Conservation (phyloP, 2,329 filamentous ascomycete genomes). For the Incumbomyces delicatus region DNA sequence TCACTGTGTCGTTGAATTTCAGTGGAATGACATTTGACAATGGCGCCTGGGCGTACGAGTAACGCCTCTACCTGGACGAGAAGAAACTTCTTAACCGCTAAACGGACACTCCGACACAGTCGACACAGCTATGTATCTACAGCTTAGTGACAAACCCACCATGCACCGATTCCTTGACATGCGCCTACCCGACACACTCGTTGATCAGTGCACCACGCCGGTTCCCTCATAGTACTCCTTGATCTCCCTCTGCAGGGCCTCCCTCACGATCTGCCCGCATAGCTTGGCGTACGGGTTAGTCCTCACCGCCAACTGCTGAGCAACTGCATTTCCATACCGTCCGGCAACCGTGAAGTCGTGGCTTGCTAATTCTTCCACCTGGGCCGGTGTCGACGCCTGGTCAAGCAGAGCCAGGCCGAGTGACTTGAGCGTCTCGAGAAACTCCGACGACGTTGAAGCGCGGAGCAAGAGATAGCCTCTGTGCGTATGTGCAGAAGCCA, state of each 20-base stretch:
- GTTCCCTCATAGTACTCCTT: constrained; percentile 21
- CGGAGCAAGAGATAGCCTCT: constrained; percentile 38
- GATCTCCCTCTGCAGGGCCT: constrained; percentile 48
- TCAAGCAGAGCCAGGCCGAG: constrained; percentile 18
- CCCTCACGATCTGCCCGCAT: constrained; percentile 52
- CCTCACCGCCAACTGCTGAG: constrained; percentile 47
- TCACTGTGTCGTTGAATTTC: too few relatives aligned
- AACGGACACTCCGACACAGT: too few relatives aligned
- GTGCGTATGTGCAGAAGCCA: constrained; percentile 48
- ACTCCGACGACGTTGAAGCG: constrained; percentile 24
- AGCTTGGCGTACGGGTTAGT: constrained; percentile 56
- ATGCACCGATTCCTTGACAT: too few relatives aligned
- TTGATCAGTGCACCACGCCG: too few relatives aligned
- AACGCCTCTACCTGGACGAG: too few relatives aligned
- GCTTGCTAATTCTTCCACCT: constrained; percentile 45
- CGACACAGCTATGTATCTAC: too few relatives aligned
- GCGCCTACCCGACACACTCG: too few relatives aligned
- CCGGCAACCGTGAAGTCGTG: constrained; percentile 46
- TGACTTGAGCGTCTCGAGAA: constrained; percentile 14
- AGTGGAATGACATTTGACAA: too few relatives aligned
- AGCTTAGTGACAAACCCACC: too few relatives aligned
- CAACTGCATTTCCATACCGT: constrained; percentile 47
- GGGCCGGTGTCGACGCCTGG: not conserved
- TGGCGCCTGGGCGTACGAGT: too few relatives aligned
- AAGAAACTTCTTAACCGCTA: too few relatives aligned